phyloP scores from a whole-genome alignment of 192 early-diverging fungal genomes.

The Cetraspora pellucida region DNA sequence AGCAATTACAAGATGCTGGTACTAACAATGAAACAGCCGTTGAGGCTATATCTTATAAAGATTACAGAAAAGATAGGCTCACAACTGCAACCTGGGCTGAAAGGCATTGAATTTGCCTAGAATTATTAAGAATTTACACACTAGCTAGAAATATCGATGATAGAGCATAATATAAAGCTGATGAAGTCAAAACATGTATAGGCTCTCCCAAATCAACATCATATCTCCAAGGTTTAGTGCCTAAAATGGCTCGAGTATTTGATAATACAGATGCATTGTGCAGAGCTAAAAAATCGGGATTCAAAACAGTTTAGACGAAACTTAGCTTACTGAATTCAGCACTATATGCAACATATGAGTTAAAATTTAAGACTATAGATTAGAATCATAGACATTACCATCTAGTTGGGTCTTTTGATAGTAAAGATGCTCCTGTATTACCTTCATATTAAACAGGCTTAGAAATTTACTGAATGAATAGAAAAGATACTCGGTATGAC shows the following conservation, averaged over 20 bases:
- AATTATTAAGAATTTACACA: conserved; percentile 8
- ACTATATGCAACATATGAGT: neutral
- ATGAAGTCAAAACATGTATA: conserved; percentile 9
- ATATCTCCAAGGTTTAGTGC: conserved; percentile 18
- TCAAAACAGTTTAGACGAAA: conserved; percentile 7
- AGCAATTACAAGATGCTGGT: conserved; percentile 23
- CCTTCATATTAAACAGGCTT: neutral
- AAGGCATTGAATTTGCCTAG: conserved; percentile 10
- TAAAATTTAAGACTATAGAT: conserved; percentile 25
- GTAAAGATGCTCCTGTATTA: neutral
- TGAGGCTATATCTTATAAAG: neutral
- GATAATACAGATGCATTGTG: conserved; percentile 28
- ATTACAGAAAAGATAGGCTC: conserved; percentile 23
- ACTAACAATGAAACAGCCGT: conserved; percentile 10
- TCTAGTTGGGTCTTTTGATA: conserved; percentile 14
- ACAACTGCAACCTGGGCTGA: neutral
- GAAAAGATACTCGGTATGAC: too few relatives aligned
- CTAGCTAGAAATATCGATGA: conserved; percentile 1
- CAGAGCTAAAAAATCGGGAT: conserved; percentile 27
- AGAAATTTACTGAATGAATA: neutral
- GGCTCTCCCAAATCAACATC: neutral
- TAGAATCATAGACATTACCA: conserved; percentile 20
- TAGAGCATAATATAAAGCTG: neutral
- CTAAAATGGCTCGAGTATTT: conserved; percentile 19
- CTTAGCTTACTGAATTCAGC: conserved; percentile 18